Evolutionary conservation across 2,329 filamentous ascomycete species (phyloP).

Genomic region (Talaromyces sp.): DNA sequence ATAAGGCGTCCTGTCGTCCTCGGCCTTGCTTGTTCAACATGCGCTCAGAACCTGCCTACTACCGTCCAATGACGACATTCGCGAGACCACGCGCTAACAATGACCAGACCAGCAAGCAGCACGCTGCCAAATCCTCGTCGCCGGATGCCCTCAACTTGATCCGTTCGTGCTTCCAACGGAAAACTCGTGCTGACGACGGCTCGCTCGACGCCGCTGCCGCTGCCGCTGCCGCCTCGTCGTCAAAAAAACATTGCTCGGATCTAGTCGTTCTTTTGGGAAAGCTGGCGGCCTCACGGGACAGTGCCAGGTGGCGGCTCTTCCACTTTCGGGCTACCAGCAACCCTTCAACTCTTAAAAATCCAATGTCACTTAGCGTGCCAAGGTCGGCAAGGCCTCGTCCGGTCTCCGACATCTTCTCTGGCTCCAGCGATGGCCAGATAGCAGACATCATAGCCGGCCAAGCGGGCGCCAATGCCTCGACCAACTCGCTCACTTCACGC

Average conservation of each 20-base stretch:
- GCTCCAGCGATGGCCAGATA: constrained; percentile 28
- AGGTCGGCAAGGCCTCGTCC: constrained; percentile 22
- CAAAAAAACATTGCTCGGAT: background rate
- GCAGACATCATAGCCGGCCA: constrained; percentile 17
- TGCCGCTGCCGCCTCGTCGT: constrained; percentile 8
- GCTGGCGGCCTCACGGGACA: constrained; percentile 42
- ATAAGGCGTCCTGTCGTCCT: background rate
- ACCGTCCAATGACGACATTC: constrained; percentile 8
- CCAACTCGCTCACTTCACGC: background rate
- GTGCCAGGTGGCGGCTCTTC: constrained; percentile 41
- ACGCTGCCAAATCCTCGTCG: background rate
- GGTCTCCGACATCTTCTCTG: constrained; percentile 31
- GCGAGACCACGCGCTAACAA: background rate
- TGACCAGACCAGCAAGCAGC: background rate
- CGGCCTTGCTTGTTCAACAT: background rate
- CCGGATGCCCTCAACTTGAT: constrained; percentile 1
- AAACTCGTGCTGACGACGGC: background rate
- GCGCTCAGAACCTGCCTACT: constrained; percentile 1
- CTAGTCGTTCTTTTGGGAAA: constrained; percentile 25
- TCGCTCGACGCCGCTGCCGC: background rate
- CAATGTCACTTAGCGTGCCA: constrained; percentile 23
- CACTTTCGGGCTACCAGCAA: constrained; percentile 31
- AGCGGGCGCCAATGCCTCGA: constrained; percentile 14
- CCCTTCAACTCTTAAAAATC: constrained; percentile 11
- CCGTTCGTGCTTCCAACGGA: constrained; percentile 1